These are phyloP conservation scores for Starmerella apicola DNA, from an alignment of 805 yeast genomes.

Conservation along the genomic window DNA sequence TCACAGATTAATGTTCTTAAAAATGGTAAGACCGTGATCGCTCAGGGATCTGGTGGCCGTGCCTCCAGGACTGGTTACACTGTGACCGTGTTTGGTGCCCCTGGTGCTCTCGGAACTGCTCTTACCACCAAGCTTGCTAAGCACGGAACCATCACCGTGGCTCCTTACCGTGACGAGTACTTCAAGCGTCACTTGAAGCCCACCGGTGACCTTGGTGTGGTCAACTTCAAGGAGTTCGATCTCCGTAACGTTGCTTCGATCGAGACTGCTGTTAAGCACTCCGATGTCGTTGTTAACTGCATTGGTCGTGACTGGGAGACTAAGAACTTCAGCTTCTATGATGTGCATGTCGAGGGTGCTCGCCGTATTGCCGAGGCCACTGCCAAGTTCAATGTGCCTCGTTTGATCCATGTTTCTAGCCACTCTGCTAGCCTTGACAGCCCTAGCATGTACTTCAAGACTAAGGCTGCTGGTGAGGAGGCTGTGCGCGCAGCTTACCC, in stretches of 20 bases:
- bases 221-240: constrained; percentile 72
- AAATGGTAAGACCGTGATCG: constrained; percentile 57
- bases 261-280: constrained; percentile 62
- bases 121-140: constrained; percentile 60
- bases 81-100: constrained; percentile 77
- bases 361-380: constrained; percentile 65
- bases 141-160: constrained; percentile 66
- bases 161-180: constrained; percentile 73
- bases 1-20: constrained; percentile 54
- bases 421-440: constrained; percentile 63
- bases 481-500: constrained; percentile 57
- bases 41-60: constrained; percentile 66
- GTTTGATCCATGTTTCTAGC: constrained; percentile 67
- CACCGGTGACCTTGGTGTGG: constrained; percentile 78
- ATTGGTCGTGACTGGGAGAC: constrained; percentile 66
- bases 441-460: constrained; percentile 56
- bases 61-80: constrained; percentile 80
- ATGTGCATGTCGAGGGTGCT: constrained; percentile 68
- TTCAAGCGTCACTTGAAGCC: constrained; percentile 67
- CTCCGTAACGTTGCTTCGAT: constrained; percentile 63
- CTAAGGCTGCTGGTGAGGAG: constrained; percentile 70
- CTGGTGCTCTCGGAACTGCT: constrained; percentile 68
- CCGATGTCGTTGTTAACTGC: constrained; percentile 72
- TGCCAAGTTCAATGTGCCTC: constrained; percentile 56
- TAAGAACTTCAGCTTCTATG: constrained; percentile 71